Evolutionary conservation across 208 protist species (phyloP).

Genomic region (Crithidia mellificae): DNA sequence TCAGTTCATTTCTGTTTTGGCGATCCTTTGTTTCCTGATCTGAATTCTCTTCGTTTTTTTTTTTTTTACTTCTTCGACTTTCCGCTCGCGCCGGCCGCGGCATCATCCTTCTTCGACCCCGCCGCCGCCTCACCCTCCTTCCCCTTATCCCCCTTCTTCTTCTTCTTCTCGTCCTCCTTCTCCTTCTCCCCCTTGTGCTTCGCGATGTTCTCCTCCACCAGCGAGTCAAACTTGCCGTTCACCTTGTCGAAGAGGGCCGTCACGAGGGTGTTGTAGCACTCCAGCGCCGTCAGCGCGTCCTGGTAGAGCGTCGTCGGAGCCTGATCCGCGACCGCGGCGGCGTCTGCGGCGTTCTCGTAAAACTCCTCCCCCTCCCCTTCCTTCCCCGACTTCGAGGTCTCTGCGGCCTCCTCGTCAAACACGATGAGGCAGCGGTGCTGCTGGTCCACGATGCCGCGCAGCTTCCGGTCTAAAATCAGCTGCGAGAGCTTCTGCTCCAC

Average conservation of each 20-base stretch:
- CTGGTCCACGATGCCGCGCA: slow-evolving; percentile 93
- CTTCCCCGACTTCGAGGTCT: slow-evolving; percentile 26
- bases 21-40: too few species aligned
- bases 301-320: slow-evolving; percentile 69
- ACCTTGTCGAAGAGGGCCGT: slow-evolving; percentile 90
- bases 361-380: slow-evolving; percentile 22
- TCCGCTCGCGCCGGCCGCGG: too few species aligned
- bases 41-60: too few species aligned
- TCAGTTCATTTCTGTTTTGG: too few species aligned
- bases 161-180: slow-evolving; percentile 33
- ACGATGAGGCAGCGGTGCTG: slow-evolving; percentile 91
- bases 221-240: slow-evolving; percentile 79
- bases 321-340: slow-evolving; percentile 20
- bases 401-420: slow-evolving; percentile 76
- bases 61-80: too few species aligned
- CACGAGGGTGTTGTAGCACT: slow-evolving; percentile 80
- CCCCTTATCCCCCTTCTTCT: slow-evolving; percentile 11
- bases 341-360: slow-evolving; percentile 54
- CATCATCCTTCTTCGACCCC: slow-evolving; percentile 13
- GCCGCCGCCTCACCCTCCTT: slow-evolving; percentile 4
- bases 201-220: slow-evolving; percentile 79
- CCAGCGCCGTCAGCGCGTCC: slow-evolving; percentile 66
- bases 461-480: slow-evolving; percentile 99
- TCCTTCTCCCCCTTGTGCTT: slow-evolving; percentile 47
- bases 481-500: slow-evolving; percentile 94